Base-by-base conservation (phyloP, 129 eudicot genomes). In the Flaveria trinervia region DNA sequence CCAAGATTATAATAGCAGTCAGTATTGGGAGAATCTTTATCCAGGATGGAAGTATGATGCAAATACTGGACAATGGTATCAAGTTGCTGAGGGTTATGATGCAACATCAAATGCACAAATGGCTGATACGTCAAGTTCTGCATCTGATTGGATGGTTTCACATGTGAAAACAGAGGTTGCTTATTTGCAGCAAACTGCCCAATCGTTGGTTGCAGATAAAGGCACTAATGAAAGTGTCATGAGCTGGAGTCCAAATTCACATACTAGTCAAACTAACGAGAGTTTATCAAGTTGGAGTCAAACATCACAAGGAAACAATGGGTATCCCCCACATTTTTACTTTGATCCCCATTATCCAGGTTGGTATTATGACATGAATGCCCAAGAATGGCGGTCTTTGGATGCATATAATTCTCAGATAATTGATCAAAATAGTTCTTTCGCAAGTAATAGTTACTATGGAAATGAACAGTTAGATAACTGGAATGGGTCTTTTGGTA, bases 331-430 rank as follows among this genome's bases (percentile, higher is more conserved):
- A n/a, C 93, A 94, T 84, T 87, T 94, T 92, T 81, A 86, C 59
- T 91, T 94, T 83, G 99, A 94, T 83, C 93, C 97, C 44, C 96
- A 87, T 64, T 94, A 94, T 84, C 99, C 99, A 64, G 99, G 88
- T 69, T 94, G 97, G 99, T 94, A 91, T 76, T 94, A 91, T 82
- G 97, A 94, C 83, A 89, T 89, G 74, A 83, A 79, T 71, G 51
- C 84, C 15, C 94, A 85, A 66, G 93, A 86, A 75, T 94, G 99
- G 99, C 51, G 85, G 28, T 48, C 86, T 22, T 81, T 94, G 84
- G 96, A 91, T 50, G 71, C 87, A 39, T 94, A 89, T 71, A 56
- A 50, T 59, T 80, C 74, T 71, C 89, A 84, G 46, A 79, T 81
- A 22, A 50, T 77, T 56, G 52, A 71, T 82, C 90, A 85, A 60